A percentile compares a stretch with the other conserved stretches of the same genome.
These are phyloP conservation scores for Stentor coeruleus DNA, from an alignment of 73 alveolate species.

Conservation along the genomic window DNA sequence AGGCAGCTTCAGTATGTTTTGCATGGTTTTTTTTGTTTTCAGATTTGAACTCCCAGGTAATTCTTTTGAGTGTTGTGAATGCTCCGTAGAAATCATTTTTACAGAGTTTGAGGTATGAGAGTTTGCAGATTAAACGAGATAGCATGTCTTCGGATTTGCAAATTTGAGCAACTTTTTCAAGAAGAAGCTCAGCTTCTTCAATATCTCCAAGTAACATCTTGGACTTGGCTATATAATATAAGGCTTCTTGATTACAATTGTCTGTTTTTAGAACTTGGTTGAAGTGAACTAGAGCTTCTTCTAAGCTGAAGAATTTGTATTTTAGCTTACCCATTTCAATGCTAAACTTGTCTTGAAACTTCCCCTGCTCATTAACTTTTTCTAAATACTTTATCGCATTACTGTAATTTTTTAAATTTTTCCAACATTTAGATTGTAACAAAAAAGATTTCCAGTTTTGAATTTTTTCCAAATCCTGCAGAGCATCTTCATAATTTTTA, in stretches of 20 bases:
- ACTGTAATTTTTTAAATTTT: no score
- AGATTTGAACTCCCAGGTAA: background rate
- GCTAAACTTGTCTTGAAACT: background rate
- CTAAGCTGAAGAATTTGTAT: no score
- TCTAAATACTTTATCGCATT: background rate
- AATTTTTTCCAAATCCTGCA: background rate
- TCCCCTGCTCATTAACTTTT: background rate
- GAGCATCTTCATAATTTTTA: background rate
- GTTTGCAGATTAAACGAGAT: background rate
- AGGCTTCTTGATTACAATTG: background rate
- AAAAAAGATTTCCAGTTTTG: background rate
- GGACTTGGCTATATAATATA: background rate
- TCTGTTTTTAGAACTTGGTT: background rate
- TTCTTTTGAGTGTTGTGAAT: background rate
- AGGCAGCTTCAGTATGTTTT: constrained; percentile 4
- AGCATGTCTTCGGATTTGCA: background rate
- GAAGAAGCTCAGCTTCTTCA: background rate
- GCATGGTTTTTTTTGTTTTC: background rate
- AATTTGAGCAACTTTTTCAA: background rate
- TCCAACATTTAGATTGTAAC: background rate
- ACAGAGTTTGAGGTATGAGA: background rate
- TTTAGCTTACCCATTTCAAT: background rate
- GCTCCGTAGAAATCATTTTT: constrained; percentile 10
- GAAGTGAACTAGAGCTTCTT: background rate
- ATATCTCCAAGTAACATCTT: background rate